Base-by-base conservation (phyloP, 345 rosid species). In the Sonneratia caseolaris region DNA sequence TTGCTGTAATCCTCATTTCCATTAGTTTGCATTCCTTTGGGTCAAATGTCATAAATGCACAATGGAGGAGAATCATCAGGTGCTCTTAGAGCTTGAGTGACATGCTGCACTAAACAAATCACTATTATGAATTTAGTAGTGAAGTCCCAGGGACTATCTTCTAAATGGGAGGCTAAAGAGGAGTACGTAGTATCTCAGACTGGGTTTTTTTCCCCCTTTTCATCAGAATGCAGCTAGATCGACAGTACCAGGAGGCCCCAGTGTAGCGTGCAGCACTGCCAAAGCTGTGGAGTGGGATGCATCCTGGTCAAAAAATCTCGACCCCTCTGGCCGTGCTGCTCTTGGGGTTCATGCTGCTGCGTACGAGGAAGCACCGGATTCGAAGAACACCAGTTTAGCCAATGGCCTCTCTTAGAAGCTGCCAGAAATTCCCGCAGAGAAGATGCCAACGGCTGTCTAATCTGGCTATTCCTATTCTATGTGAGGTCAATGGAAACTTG, bases 241-340 rank as follows among this genome's bases (percentile, higher is more conserved):
- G 65, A 90, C 93, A 1, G 97, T 95, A 72, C 97, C 97, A 0
- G 99, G 99, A 76, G 99, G 99, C 73, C 87, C 97, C 0, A 95
- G 90, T 35, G 80, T 92, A 38, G 99, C 99, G 3, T 95, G 98
- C 81, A 90, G 97, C 85, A 92, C 99, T 0, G 97, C 93, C 14
- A 95, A 89, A 73, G 98, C 99, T 35, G 79, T 92, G 4, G 97
- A 90, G 66, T 95, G 99, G 97, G 97, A 95, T 38, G 92, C 93
- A 51, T 66, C 86, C 11, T 92, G 99, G 99, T 84, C 91, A 19
- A 87, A 82, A 68, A 95, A 94, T 71, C 91, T 92, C 3, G 99
- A 94, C 59, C 99, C 99, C 27, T 94, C 99, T 0, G 97, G 99
- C 59, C 76, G 99, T 70, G 99, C 99, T 5, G 99, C 99, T 19